phyloP scores from a whole-genome alignment of 2,329 filamentous ascomycete genomes.

The Apiospora arundinis region DNA sequence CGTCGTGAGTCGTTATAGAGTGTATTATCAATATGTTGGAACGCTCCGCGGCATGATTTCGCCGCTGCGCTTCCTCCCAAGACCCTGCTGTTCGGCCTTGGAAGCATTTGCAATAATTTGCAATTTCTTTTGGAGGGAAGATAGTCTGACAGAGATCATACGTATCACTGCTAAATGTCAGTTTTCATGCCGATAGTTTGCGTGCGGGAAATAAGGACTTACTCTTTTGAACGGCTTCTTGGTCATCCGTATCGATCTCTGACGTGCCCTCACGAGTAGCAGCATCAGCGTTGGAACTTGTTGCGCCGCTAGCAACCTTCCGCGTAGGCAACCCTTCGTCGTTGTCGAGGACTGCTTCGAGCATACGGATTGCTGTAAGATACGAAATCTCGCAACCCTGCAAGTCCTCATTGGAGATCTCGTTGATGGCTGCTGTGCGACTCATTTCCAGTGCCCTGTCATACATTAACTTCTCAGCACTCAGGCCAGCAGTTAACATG shows the following conservation, averaged over 20 bases:
- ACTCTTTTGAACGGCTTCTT: constrained; percentile 77
- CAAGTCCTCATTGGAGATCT: constrained; percentile 90
- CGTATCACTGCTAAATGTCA: constrained; percentile 58
- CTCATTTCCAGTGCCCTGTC: constrained; percentile 98
- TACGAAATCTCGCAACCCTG: constrained; percentile 91
- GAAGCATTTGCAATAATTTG: constrained; percentile 66
- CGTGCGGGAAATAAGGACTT: constrained; percentile 42
- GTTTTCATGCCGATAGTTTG: constrained; percentile 32
- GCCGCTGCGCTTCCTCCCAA: constrained; percentile 58
- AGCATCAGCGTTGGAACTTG: constrained; percentile 42
- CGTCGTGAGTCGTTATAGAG: constrained; percentile 22
- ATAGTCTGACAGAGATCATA: constrained; percentile 65
- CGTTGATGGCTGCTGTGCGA: constrained; percentile 89
- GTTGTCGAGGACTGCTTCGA: constrained; percentile 90
- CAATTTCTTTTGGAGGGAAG: constrained; percentile 65
- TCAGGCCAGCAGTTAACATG: constrained; percentile 84
- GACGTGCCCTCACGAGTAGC: constrained; percentile 53
- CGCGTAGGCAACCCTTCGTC: constrained; percentile 65
- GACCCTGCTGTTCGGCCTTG: constrained; percentile 53
- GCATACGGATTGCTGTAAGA: constrained; percentile 89
- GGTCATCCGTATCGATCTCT: constrained; percentile 71
- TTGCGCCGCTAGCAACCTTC: not conserved
- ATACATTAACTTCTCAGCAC: constrained; percentile 97
- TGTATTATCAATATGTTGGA: constrained; percentile 43
- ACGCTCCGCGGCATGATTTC: constrained; percentile 62